These are phyloP conservation scores for Pleurotus cornucopiae DNA, from an alignment of 768 basidiomycete genomes.

Conservation along the genomic window DNA sequence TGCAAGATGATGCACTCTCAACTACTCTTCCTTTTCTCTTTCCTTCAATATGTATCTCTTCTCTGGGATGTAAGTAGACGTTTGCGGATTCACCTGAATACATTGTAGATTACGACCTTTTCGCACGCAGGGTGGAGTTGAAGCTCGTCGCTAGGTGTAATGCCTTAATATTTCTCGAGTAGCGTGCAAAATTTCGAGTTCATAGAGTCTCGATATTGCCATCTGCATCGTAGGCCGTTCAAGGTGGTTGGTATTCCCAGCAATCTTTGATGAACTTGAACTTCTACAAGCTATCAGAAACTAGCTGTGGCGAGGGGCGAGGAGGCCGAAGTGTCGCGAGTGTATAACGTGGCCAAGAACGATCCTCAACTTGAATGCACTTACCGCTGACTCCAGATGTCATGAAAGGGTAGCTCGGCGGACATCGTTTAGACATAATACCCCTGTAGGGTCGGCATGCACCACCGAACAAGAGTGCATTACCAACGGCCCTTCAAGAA, in stretches of 20 bases:
- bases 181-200: not conserved
- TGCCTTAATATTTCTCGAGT: not conserved
- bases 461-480: constrained; percentile 18
- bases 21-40: no score
- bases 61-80: not conserved
- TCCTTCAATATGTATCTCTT: not conserved
- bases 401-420: constrained; percentile 7
- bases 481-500: not conserved
- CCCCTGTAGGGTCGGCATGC: constrained; percentile 31
- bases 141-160: no score
- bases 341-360: not conserved
- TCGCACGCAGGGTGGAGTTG: no score
- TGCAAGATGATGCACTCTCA: no score
- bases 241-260: constrained; percentile 3
- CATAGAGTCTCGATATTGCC: not conserved
- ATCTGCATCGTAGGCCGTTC: constrained; percentile 8
- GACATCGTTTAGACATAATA: constrained; percentile 11
- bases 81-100: not conserved
- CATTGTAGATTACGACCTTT: no score
- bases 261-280: constrained; percentile 8
- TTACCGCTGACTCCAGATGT: not conserved
- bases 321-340: not conserved
- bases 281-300: constrained; percentile 3
- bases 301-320: not conserved
- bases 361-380: no score